Evolutionary conservation across 208 protist genomes (phyloP).

Genomic region (Strigomonas culicis): DNA sequence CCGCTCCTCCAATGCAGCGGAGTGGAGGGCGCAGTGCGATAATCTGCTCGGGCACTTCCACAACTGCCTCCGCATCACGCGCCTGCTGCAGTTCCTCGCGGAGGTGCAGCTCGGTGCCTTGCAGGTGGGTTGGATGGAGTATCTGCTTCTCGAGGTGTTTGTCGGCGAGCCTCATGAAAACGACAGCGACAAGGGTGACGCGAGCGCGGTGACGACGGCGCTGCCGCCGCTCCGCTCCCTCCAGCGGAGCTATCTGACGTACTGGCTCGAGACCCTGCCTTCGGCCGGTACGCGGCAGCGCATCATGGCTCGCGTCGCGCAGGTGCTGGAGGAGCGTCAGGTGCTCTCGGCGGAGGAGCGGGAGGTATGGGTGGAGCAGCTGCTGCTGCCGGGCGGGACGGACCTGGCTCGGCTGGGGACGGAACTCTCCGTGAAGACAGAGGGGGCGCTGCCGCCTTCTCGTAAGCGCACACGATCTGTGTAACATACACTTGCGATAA

Average conservation of each 20-base stretch:
- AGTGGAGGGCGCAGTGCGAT: constrained; percentile 26
- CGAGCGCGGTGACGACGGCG: too few relatives aligned
- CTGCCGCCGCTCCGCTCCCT: too few relatives aligned
- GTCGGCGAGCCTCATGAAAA: too few relatives aligned
- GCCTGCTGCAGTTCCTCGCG: constrained; percentile 69
- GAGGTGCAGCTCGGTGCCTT: constrained; percentile 59
- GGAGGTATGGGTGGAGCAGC: constrained; percentile 48
- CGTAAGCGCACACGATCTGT: constrained; percentile 62
- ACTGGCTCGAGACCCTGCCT: too few relatives aligned
- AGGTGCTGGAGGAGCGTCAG: constrained; percentile 53
- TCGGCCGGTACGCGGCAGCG: too few relatives aligned
- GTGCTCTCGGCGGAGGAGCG: constrained; percentile 64
- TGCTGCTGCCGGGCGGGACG: constrained; percentile 46
- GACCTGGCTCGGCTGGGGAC: constrained; percentile 35
- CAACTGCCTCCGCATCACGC: constrained; percentile 71
- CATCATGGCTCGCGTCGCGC: constrained; percentile 2
- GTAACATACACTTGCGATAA: neutral
- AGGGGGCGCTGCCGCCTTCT: constrained; percentile 51
- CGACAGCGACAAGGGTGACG: too few relatives aligned
- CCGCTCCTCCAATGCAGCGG: constrained; percentile 7
- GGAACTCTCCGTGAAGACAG: constrained; percentile 37
- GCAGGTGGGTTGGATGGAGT: constrained; percentile 52
- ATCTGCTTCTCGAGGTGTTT: constrained; percentile 44
- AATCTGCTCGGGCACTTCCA: constrained; percentile 42
- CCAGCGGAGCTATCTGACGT: too few relatives aligned